A percentile compares a stretch with the other conserved stretches of the same genome.
Conservation (phyloP, 2,329 filamentous ascomycete species). For the Tympanopsis confertula region DNA sequence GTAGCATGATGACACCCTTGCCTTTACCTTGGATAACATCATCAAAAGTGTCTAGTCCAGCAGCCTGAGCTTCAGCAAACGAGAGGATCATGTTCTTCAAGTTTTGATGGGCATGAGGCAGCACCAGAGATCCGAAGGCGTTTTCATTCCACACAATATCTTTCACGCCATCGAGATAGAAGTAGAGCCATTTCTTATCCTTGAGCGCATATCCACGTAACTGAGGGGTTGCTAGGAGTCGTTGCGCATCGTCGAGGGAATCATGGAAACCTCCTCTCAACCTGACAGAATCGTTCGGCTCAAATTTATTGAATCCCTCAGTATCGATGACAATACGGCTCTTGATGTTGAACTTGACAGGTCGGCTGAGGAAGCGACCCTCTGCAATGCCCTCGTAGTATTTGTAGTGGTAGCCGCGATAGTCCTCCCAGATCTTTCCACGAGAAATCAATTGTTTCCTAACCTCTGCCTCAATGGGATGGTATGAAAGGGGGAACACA, state of each 20-base stretch:
- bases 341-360: conserved; percentile 27
- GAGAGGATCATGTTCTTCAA: conserved; percentile 32
- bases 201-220: conserved; percentile 23
- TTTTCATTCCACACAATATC: conserved; percentile 29
- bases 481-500: not conserved
- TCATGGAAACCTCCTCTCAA: conserved; percentile 5
- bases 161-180: conserved; percentile 22
- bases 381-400: conserved; percentile 31
- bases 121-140: conserved; percentile 33
- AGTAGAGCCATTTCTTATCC: conserved; percentile 26
- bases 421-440: conserved; percentile 29
- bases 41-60: conserved; percentile 25
- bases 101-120: conserved; percentile 24
- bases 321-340: conserved; percentile 38
- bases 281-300: conserved; percentile 20
- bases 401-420: conserved; percentile 35
- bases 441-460: conserved; percentile 25
- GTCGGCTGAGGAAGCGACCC: conserved; percentile 11
- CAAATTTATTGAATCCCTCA: conserved; percentile 32
- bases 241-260: conserved; percentile 10
- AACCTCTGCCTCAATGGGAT: conserved; percentile 19
- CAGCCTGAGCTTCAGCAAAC: conserved; percentile 27
- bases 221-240: conserved; percentile 13
- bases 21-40: conserved; percentile 27
- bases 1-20: conserved; percentile 29